A percentile compares a stretch with the other conserved stretches of the same genome.
phyloP scores from a whole-genome alignment of 2,329 filamentous ascomycete genomes.

The Pyrenochaeta sp. region DNA sequence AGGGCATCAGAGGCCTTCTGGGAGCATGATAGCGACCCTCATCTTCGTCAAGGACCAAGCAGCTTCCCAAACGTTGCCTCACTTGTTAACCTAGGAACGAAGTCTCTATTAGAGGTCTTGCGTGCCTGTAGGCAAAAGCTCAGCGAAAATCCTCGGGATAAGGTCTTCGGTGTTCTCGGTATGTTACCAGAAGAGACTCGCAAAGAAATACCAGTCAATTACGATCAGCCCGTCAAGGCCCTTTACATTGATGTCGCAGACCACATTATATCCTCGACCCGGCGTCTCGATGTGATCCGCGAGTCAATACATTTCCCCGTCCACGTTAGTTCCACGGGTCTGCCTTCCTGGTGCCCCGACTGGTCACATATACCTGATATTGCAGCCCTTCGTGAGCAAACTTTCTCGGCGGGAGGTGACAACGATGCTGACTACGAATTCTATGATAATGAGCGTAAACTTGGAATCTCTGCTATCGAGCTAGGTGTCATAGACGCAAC shows the following conservation, averaged over 20 bases:
- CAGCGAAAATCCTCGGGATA: constrained; percentile 46
- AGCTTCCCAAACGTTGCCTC: constrained; percentile 19
- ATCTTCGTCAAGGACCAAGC: constrained; percentile 25
- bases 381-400: constrained; percentile 17
- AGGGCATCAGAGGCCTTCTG: constrained; percentile 29
- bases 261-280: constrained; percentile 32
- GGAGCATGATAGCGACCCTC: constrained; percentile 17
- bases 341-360: constrained; percentile 51
- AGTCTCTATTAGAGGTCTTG: constrained; percentile 35
- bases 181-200: constrained; percentile 38
- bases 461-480: constrained; percentile 42
- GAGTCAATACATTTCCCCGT: constrained; percentile 46
- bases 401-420: constrained; percentile 30
- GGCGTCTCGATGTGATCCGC: constrained; percentile 48
- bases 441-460: constrained; percentile 31
- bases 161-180: constrained; percentile 49
- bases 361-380: constrained; percentile 44
- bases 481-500: constrained; percentile 35
- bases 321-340: constrained; percentile 26
- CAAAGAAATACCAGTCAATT: constrained; percentile 41
- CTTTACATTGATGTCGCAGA: constrained; percentile 50
- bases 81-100: constrained; percentile 16
- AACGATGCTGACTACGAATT: constrained; percentile 29
- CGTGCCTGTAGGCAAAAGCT: constrained; percentile 35
- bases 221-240: constrained; percentile 41